Evolutionary conservation across 805 yeast genomes (phyloP), one percentile per base, ranked within the genome.

Genomic region (Jamesozyma jinghongensis): DNA sequence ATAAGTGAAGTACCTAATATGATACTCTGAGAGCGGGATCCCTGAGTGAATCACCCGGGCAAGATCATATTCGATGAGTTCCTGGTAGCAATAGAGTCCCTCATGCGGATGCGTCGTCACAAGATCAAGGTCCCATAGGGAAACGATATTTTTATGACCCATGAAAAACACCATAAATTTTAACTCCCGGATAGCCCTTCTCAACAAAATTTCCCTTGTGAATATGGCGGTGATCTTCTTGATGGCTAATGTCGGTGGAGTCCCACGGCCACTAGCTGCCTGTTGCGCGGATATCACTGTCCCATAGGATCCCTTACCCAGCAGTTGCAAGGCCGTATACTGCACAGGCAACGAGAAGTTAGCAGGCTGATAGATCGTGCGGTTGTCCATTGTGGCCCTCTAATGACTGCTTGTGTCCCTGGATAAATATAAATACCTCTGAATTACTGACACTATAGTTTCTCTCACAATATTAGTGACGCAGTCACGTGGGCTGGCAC

Each of bases 81-180:
- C 97, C 58, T 87, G 94, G 57, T 79, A 82, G 57, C 95, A 84
- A 57, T 88, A 88, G 20, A 88, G 69, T 0, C 97, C 97, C 44
- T 83, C 90, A 57, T 72, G 85, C 0, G 90, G 92, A 41, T 70
- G 66, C 20, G 67, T 63, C 34, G 71, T 65, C 13, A 85, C 77
- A 20, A 86, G 63, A 53, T 86, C 95, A 33, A 84, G 68, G 52
- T 87, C 94, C 17, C 84, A 60, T 38, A 88, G 66, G 32, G 74
- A 73, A 17, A 87, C 77, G 35, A 88, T 83, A 59, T 88, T 86
- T 48, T 74, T 78, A 62, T 87, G 96, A 11, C 97, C 97, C 46
- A 77, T 77, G 57, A 88, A 83, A 55, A 76, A 85, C 31, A 74
- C 72, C 88, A 88, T 79, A 41, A 88, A 67, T 53, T 79, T 77